Evolutionary conservation across 2,329 filamentous ascomycete genomes (phyloP).

Genomic region (Cercospora beticola): DNA sequence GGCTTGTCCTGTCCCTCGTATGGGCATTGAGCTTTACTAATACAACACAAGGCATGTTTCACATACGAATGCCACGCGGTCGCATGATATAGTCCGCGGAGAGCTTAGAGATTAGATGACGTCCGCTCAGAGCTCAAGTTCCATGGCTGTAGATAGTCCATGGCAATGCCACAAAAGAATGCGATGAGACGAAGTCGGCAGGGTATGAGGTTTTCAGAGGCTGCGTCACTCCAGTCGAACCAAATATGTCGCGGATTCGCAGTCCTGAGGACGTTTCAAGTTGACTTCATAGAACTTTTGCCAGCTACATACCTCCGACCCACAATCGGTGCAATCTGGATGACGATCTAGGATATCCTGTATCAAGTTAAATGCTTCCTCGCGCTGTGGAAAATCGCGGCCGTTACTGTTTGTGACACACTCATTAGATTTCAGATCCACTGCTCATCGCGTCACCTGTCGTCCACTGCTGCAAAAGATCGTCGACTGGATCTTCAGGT

Average conservation of each 20-base stretch:
- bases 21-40: no score
- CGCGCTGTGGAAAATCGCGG: neutral
- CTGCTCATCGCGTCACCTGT: neutral
- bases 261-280: neutral
- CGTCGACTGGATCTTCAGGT: neutral
- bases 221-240: neutral
- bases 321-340: neutral
- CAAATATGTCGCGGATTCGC: neutral
- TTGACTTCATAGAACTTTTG: neutral
- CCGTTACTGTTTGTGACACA: neutral
- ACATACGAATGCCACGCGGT: no score
- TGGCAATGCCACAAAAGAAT: no score
- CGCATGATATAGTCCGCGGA: no score
- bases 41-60: no score
- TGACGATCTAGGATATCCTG: neutral
- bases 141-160: no score
- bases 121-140: no score
- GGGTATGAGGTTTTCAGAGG: neutral
- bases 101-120: no score
- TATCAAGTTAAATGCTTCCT: neutral
- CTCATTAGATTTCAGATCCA: neutral
- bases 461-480: neutral
- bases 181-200: neutral
- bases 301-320: neutral
- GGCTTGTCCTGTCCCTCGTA: no score